Evolutionary conservation across 768 basidiomycete genomes (phyloP), one percentile per base, ranked within the genome.

Genomic region (Tephrocybe rancida): DNA sequence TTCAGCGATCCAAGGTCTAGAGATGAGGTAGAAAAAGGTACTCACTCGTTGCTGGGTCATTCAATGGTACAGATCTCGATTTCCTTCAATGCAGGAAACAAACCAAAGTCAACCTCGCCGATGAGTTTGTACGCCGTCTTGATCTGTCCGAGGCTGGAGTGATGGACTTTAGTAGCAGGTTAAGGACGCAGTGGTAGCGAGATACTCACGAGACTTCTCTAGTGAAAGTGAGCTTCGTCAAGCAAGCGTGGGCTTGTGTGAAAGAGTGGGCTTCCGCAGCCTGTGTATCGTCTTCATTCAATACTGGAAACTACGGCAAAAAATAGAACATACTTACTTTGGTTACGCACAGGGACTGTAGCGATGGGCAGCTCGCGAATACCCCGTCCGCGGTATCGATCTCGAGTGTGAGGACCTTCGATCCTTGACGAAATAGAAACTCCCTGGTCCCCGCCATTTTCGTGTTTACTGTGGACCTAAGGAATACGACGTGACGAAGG

Each of bases 11-110:
- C n/a, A 29, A 43, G 30, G 8, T 13, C 19, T 11, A 3, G 19
- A 19, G 10, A 11, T 14, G n/a, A 29, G n/a, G 4, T 13, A 6
- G 7, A 32, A 10, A 29, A 43, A 9, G 44, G 1, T 19, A 35
- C 54, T 21, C 29, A 55, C 54, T 55, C 54, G 8, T 32, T 55
- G 22, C 13, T 55, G 8, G 54, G 54, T 42, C 54, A 49, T 24
- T 50, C 37, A 24, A 48, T 49, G 10, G n/a, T 34, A 24, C 39
- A 13, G 34, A 50, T 43, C 35, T 10, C 18, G 6, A 50, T 21
- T 30, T 55, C 54, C 44, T 38, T 26, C 8, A 55, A 22, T 11
- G 54, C 14, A 29, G 43, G 48, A 22, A 43, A 50, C 24, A 39
- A 26, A 10, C 43, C 48, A 25, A 45, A 32, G 19, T 50, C 43